phyloP scores from a whole-genome alignment of 1,139 yeast genomes.

The Sugiyamaella sp. region DNA sequence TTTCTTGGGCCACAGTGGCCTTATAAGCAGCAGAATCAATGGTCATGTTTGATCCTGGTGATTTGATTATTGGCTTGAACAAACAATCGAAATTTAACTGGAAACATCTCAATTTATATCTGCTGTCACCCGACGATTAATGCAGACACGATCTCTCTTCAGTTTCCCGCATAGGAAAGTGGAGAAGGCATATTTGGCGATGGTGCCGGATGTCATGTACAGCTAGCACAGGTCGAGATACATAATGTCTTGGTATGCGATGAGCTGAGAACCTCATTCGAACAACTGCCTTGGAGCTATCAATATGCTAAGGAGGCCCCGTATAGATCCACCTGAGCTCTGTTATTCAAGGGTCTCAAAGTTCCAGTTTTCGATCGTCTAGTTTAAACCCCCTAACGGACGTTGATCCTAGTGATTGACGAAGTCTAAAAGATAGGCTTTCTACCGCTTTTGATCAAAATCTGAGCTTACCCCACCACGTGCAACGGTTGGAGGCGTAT shows the following conservation, averaged over 20 bases:
- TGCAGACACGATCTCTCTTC: not conserved
- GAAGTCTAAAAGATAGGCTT: not conserved
- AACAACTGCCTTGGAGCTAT: too few species aligned
- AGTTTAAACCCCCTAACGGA: too few species aligned
- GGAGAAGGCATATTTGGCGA: not conserved
- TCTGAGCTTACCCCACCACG: not conserved
- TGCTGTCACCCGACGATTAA: not conserved
- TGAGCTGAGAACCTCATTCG: too few species aligned
- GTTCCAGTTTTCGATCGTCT: too few species aligned
- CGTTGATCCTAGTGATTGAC: not conserved
- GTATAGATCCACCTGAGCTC: too few species aligned
- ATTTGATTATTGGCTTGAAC: not conserved
- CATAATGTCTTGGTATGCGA: too few species aligned
- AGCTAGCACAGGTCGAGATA: too few species aligned
- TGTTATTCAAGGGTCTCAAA: too few species aligned
- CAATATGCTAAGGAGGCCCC: too few species aligned
- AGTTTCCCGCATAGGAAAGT: constrained; percentile 1
- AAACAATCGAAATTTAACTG: not conserved
- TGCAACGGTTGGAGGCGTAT: not conserved
- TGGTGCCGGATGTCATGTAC: too few species aligned
- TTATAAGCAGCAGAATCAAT: constrained; percentile 9
- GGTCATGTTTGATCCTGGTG: not conserved
- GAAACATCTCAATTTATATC: constrained; percentile 3
- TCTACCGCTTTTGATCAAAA: not conserved
- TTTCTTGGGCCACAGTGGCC: constrained; percentile 1